phyloP scores from a whole-genome alignment of 176 grass and related monocot genomes.

The Aegilops speltoides region DNA sequence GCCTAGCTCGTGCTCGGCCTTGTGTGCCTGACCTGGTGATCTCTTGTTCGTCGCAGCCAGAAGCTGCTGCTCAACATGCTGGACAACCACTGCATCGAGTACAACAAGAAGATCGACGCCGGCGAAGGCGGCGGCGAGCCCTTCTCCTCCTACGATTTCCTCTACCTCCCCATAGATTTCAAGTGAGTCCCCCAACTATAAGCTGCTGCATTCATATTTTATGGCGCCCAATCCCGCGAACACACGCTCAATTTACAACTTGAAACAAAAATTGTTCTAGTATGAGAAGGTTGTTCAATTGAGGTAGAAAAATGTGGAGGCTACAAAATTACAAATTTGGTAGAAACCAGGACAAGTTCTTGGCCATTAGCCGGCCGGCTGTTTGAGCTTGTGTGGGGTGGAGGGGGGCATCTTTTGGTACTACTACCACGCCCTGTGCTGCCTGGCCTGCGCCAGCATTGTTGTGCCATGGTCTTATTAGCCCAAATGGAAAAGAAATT shows the following conservation, averaged over 20 bases:
- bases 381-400: slow-evolving; percentile 6
- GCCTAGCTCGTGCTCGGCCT: not conserved
- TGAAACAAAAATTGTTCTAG: not conserved
- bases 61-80: slow-evolving; percentile 92
- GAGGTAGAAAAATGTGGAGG: not conserved
- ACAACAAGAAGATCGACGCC: slow-evolving; percentile 69
- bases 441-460: not conserved
- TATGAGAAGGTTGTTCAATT: not conserved
- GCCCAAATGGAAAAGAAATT: slow-evolving; percentile 46
- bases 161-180: slow-evolving; percentile 99
- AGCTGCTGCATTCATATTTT: slow-evolving; percentile 48
- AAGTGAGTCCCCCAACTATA: slow-evolving; percentile 59
- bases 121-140: slow-evolving; percentile 42
- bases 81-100: slow-evolving; percentile 94
- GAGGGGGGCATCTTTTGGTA: slow-evolving; percentile 23
- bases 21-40: slow-evolving; percentile 7
- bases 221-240: slow-evolving; percentile 34
- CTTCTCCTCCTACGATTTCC: slow-evolving; percentile 89
- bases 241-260: not conserved
- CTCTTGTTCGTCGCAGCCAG: slow-evolving; percentile 57
- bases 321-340: not conserved
- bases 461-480: slow-evolving; percentile 35
- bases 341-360: not conserved
- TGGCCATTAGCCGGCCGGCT: not conserved
- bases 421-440: slow-evolving; percentile 2